A percentile compares a stretch with the other conserved stretches of the same genome.
Evolutionary conservation across 805 yeast genomes (phyloP).

Genomic region (Helenozyma baotianmanensis): DNA sequence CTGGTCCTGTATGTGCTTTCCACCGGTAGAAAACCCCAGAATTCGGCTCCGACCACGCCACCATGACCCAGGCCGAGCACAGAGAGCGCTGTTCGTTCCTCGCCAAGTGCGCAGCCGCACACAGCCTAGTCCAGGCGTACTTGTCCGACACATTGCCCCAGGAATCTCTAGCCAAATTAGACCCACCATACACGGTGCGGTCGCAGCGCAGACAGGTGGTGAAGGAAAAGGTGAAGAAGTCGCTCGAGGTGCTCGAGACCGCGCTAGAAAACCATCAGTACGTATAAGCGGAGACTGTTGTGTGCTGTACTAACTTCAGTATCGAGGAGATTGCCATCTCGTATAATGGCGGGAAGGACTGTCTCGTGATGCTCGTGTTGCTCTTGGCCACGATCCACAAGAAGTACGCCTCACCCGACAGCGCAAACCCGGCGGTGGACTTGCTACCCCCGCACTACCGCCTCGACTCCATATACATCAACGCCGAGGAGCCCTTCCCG

Average conservation of each 20-base stretch:
- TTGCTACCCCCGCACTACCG: conserved; percentile 27
- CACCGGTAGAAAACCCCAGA: background rate
- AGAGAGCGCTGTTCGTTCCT: conserved; percentile 2
- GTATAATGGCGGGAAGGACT: conserved; percentile 96
- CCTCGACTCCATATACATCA: conserved; percentile 66
- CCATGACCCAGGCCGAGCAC: conserved; percentile 3
- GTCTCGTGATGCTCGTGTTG: conserved; percentile 79
- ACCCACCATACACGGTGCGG: conserved; percentile 18
- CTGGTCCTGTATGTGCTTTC: background rate
- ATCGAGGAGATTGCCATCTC: conserved; percentile 66
- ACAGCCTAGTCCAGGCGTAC: conserved; percentile 27
- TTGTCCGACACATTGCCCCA: conserved; percentile 26
- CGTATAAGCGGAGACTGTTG: conserved; percentile 7
- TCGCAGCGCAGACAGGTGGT: conserved; percentile 20
- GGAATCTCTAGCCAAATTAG: conserved; percentile 17
- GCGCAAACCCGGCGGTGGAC: conserved; percentile 5
- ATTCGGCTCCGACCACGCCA: background rate
- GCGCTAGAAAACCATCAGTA: conserved; percentile 31
- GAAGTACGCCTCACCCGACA: conserved; percentile 15
- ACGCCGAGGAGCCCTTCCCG: conserved; percentile 66
- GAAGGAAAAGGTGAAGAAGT: conserved; percentile 24
- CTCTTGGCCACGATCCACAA: conserved; percentile 53
- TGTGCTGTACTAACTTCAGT: conserved; percentile 20
- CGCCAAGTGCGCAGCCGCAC: conserved; percentile 28
- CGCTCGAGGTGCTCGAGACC: conserved; percentile 23